These are phyloP conservation scores for Daldinia loculata DNA, from an alignment of 495 filamentous ascomycete genomes.

Conservation along the genomic window DNA sequence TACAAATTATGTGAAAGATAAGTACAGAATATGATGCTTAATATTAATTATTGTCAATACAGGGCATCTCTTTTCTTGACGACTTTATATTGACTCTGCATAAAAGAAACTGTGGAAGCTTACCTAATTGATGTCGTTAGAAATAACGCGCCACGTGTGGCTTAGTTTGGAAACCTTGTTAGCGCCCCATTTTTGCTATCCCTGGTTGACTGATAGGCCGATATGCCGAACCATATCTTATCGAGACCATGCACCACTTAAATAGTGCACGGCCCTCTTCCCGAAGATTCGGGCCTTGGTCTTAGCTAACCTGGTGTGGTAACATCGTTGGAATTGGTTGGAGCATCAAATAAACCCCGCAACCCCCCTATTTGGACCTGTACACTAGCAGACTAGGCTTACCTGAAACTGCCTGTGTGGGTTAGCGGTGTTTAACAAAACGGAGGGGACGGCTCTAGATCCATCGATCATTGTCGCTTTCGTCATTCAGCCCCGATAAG, in stretches of 20 bases:
- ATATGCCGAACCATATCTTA: background rate
- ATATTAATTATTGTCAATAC: background rate
- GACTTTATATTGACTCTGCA: background rate
- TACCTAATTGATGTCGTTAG: slow-evolving; percentile 8
- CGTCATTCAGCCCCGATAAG: slow-evolving; percentile 24
- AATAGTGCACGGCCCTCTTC: slow-evolving; percentile 24
- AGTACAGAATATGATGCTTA: background rate
- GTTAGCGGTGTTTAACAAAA: background rate
- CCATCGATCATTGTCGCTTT: slow-evolving; percentile 25
- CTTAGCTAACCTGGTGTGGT: slow-evolving; percentile 18
- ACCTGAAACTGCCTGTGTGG: background rate
- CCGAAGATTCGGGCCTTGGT: slow-evolving; percentile 21
- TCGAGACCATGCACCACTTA: background rate
- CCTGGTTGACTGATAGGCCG: background rate
- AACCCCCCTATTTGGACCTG: background rate
- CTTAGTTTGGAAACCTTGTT: background rate
- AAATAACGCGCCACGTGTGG: slow-evolving; percentile 3
- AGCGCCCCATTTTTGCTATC: background rate
- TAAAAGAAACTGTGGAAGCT: background rate
- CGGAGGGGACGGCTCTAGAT: slow-evolving; percentile 3
- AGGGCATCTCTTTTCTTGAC: background rate
- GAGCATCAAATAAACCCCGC: slow-evolving; percentile 21
- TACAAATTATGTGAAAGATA: background rate
- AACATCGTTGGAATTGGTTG: slow-evolving; percentile 10
- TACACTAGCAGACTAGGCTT: background rate